A percentile compares a stretch with the other conserved stretches of the same genome.
Conservation (phyloP, 306 rosid genomes). For the Myrica gale region DNA sequence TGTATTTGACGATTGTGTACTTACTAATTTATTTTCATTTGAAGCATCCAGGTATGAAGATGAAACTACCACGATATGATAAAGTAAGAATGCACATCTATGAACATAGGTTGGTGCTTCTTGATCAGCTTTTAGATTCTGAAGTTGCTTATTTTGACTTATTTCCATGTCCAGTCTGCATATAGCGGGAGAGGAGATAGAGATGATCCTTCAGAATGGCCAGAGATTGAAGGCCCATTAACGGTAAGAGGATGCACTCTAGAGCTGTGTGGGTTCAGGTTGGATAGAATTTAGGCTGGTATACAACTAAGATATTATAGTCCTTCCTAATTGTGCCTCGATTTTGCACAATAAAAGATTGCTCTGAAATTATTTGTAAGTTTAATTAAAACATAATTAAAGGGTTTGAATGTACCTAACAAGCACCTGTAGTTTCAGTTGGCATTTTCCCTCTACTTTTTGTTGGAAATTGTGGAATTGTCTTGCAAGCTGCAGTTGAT, state of each 20-base stretch:
- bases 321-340: background rate
- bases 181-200: slow-evolving; percentile 86
- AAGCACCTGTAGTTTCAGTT: background rate
- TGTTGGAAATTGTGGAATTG: background rate
- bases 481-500: slow-evolving; percentile 1
- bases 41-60: slow-evolving; percentile 67
- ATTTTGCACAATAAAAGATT: background rate
- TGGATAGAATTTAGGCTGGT: slow-evolving; percentile 1
- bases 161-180: slow-evolving; percentile 61
- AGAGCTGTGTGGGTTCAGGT: background rate
- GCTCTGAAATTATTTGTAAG: background rate
- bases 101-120: slow-evolving; percentile 1
- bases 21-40: slow-evolving; percentile 28
- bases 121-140: slow-evolving; percentile 3
- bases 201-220: slow-evolving; percentile 78
- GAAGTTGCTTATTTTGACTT: slow-evolving; percentile 30
- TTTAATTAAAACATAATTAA: background rate
- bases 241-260: slow-evolving; percentile 45
- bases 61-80: slow-evolving; percentile 85
- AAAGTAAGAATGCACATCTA: slow-evolving; percentile 52
- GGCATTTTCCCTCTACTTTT: slow-evolving; percentile 9
- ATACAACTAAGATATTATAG: background rate
- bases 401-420: slow-evolving; percentile 5
- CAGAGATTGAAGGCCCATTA: slow-evolving; percentile 88
- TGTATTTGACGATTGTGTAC: slow-evolving; percentile 15